phyloP scores from a whole-genome alignment of 176 grass and related monocot species.

The Triticum dicoccoides region DNA sequence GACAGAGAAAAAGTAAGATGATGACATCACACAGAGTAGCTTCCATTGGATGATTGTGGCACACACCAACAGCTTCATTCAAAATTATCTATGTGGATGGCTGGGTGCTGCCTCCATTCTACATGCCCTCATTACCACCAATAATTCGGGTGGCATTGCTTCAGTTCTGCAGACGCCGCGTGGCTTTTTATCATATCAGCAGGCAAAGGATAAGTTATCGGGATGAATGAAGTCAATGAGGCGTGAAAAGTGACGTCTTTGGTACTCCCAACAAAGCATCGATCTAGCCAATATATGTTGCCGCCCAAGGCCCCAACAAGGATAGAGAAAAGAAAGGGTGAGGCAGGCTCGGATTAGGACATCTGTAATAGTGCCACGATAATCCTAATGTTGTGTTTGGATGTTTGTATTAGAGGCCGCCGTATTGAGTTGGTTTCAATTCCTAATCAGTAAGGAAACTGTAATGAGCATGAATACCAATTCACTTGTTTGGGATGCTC shows the following conservation, averaged over 20 bases:
- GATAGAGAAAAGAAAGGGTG: neutral
- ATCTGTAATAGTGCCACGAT: neutral
- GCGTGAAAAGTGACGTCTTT: neutral
- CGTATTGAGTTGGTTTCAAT: too few relatives aligned
- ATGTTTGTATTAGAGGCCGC: too few relatives aligned
- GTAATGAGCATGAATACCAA: too few relatives aligned
- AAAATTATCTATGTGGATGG: too few relatives aligned
- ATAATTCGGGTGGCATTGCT: neutral
- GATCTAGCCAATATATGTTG: neutral
- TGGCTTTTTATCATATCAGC: neutral
- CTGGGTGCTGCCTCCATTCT: too few relatives aligned
- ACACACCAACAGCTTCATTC: too few relatives aligned
- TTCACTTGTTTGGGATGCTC: too few relatives aligned
- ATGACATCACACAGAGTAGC: too few relatives aligned
- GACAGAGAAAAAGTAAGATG: too few relatives aligned
- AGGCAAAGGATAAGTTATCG: neutral
- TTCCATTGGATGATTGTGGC: too few relatives aligned
- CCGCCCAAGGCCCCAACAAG: neutral
- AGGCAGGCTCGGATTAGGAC: neutral
- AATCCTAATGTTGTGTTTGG: too few relatives aligned
- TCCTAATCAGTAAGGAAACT: too few relatives aligned
- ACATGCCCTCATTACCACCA: neutral
- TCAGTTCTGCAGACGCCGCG: neutral
- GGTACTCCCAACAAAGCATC: neutral
- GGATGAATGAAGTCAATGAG: neutral